phyloP scores from a whole-genome alignment of 2,329 filamentous ascomycete genomes.

The Hypoxylon sp. region DNA sequence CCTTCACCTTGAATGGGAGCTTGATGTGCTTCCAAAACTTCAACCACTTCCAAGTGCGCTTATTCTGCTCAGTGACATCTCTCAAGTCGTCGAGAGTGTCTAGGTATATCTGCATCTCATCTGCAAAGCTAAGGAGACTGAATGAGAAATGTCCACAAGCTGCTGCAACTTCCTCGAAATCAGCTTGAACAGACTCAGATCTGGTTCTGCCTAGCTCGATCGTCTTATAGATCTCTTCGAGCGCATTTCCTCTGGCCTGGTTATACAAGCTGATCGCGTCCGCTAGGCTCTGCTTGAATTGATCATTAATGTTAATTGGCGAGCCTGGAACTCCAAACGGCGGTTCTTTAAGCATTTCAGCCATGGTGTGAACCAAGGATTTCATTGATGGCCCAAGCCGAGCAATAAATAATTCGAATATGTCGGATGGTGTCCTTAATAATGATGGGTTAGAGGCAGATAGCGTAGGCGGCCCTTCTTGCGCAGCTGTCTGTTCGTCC shows the following conservation, averaged over 20 bases:
- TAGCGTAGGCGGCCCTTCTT: constrained; percentile 29
- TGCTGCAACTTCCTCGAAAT: constrained; percentile 97
- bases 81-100: constrained; percentile 89
- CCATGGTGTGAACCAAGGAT: constrained; percentile 90
- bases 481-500: constrained; percentile 49
- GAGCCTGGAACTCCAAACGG: constrained; percentile 81
- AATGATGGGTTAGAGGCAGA: constrained; percentile 54
- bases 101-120: constrained; percentile 87
- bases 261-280: constrained; percentile 87
- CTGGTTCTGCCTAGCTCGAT: constrained; percentile 78
- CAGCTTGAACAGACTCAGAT: constrained; percentile 83
- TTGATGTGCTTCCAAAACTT: constrained; percentile 74
- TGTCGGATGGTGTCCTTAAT: constrained; percentile 77
- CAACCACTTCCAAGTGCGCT: constrained; percentile 85
- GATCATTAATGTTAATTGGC: constrained; percentile 80
- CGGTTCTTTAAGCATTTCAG: constrained; percentile 87
- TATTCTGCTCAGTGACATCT: constrained; percentile 72
- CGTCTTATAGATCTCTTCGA: constrained; percentile 83
- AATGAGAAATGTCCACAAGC: constrained; percentile 98
- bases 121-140: constrained; percentile 88
- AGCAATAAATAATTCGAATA: constrained; percentile 91
- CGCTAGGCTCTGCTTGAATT: constrained; percentile 82
- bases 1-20: constrained; percentile 50
- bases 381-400: constrained; percentile 95
- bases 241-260: constrained; percentile 78